These are phyloP conservation scores for Yamadazyma jaroonii DNA, from an alignment of 1,139 yeast species.

Conservation along the genomic window DNA sequence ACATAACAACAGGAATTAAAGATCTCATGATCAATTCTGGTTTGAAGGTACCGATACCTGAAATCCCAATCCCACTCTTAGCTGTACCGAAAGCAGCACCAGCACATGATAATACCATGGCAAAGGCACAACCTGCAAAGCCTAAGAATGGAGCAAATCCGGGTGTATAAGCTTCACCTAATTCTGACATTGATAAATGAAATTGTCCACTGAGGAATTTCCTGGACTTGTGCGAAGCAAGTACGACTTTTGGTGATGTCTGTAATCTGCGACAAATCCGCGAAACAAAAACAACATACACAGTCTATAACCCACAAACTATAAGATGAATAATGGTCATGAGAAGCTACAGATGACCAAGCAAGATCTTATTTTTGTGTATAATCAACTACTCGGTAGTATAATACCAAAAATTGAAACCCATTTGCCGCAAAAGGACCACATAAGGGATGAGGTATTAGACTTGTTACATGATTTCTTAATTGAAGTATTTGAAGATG, in stretches of 20 bases:
- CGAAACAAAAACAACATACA: neutral
- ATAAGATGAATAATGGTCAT: slow-evolving; percentile 15
- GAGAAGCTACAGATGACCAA: slow-evolving; percentile 45
- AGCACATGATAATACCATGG: slow-evolving; percentile 83
- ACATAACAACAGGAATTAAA: slow-evolving; percentile 93
- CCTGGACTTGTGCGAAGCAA: neutral
- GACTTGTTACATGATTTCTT: slow-evolving; percentile 43
- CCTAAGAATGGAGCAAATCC: slow-evolving; percentile 94
- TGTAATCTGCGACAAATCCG: neutral
- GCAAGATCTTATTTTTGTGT: slow-evolving; percentile 51
- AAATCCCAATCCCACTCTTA: slow-evolving; percentile 95
- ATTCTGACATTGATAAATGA: slow-evolving; percentile 22
- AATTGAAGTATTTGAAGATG: slow-evolving; percentile 48
- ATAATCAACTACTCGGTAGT: slow-evolving; percentile 36
- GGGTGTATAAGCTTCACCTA: slow-evolving; percentile 65
- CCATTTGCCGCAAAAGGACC: slow-evolving; percentile 52
- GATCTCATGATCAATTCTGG: slow-evolving; percentile 84
- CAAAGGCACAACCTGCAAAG: slow-evolving; percentile 91
- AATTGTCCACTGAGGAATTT: neutral
- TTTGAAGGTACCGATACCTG: slow-evolving; percentile 83
- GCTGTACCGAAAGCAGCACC: slow-evolving; percentile 99
- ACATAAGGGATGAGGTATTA: slow-evolving; percentile 44
- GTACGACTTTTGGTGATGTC: neutral
- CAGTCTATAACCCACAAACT: neutral
- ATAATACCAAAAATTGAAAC: slow-evolving; percentile 43